Percentiles rank a stretch among this genome's conserved stretches.
These are phyloP conservation scores for Exophiala mesophila DNA, from an alignment of 2,329 filamentous ascomycete species.

Conservation along the genomic window DNA sequence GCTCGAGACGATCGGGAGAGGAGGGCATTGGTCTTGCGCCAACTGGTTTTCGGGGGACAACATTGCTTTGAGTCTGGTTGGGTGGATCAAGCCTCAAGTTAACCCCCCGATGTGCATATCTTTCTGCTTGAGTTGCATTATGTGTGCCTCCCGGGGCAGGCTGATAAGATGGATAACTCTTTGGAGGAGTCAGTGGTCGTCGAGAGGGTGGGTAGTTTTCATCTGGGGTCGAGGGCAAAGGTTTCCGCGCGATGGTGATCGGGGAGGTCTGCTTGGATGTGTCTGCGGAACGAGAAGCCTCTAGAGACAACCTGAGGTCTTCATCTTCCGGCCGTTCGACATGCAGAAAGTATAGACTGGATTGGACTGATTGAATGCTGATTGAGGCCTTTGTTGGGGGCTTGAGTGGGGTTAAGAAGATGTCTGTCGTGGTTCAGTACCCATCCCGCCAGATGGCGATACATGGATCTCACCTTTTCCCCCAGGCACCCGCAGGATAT, in stretches of 20 bases:
- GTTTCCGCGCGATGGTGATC: slow-evolving; percentile 24
- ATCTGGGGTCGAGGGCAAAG: slow-evolving; percentile 22
- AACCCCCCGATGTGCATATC: slow-evolving; percentile 17
- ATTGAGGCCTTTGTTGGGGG: slow-evolving; percentile 78
- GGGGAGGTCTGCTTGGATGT: slow-evolving; percentile 3
- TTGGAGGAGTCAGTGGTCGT: slow-evolving; percentile 20
- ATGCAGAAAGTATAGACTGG: slow-evolving; percentile 87
- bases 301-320: slow-evolving; percentile 35
- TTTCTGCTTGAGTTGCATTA: slow-evolving; percentile 16
- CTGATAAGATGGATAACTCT: slow-evolving; percentile 24
- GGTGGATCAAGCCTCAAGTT: slow-evolving; percentile 15
- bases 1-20: neutral
- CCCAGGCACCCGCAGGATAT: slow-evolving; percentile 89
- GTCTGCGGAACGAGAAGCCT: slow-evolving; percentile 30
- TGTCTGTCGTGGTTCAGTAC: slow-evolving; percentile 52
- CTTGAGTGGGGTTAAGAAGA: slow-evolving; percentile 87
- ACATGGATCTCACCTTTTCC: slow-evolving; percentile 61
- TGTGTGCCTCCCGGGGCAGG: slow-evolving; percentile 7
- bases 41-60: slow-evolving; percentile 16
- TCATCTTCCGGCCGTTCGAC: slow-evolving; percentile 61
- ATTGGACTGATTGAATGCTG: slow-evolving; percentile 77
- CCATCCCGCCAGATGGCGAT: slow-evolving; percentile 10
- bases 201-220: slow-evolving; percentile 22
- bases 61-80: slow-evolving; percentile 1
- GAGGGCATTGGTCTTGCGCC: slow-evolving; percentile 19